Evolutionary conservation across 257 asterid genomes (phyloP).

Genomic region (Primulina tabacum): DNA sequence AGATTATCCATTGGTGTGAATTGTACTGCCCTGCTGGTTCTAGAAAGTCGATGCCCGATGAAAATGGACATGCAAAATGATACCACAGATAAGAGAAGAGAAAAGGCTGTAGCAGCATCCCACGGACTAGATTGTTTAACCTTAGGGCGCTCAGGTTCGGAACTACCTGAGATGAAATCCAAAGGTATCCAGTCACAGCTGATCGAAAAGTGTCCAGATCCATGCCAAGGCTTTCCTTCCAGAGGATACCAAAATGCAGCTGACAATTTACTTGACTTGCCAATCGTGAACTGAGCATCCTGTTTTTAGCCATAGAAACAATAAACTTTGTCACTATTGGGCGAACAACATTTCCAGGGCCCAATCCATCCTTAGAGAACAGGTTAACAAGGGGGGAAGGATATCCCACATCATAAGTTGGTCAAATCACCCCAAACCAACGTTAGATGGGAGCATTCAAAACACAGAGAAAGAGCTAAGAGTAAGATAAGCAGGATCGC

Average conservation of each 20-base stretch:
- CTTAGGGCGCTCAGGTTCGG: slow-evolving; percentile 15
- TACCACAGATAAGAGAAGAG: slow-evolving; percentile 51
- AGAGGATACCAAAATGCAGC: slow-evolving; percentile 65
- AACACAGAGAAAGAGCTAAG: no score
- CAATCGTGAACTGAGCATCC: slow-evolving; percentile 65
- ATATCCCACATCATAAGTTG: no score
- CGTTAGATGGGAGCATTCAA: no score
- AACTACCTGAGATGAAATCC: slow-evolving; percentile 36
- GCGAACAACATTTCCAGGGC: no score
- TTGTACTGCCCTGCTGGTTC: slow-evolving; percentile 26
- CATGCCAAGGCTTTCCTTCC: slow-evolving; percentile 56
- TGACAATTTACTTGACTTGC: slow-evolving; percentile 43
- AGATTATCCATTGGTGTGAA: slow-evolving; percentile 50
- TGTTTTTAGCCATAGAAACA: slow-evolving; percentile 15
- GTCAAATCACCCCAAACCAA: no score
- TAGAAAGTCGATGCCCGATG: slow-evolving; percentile 40
- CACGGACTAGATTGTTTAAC: slow-evolving; percentile 34
- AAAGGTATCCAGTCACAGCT: slow-evolving; percentile 58
- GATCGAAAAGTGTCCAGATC: slow-evolving; percentile 54
- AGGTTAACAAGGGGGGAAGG: no score
- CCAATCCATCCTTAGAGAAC: no score
- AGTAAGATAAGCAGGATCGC: not conserved
- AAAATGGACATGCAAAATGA: slow-evolving; percentile 46
- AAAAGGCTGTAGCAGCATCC: slow-evolving; percentile 47
- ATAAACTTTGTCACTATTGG: no score